These are phyloP conservation scores for Cadophora luteo-olivacea DNA, from an alignment of 2,329 filamentous ascomycete species.

Conservation along the genomic window DNA sequence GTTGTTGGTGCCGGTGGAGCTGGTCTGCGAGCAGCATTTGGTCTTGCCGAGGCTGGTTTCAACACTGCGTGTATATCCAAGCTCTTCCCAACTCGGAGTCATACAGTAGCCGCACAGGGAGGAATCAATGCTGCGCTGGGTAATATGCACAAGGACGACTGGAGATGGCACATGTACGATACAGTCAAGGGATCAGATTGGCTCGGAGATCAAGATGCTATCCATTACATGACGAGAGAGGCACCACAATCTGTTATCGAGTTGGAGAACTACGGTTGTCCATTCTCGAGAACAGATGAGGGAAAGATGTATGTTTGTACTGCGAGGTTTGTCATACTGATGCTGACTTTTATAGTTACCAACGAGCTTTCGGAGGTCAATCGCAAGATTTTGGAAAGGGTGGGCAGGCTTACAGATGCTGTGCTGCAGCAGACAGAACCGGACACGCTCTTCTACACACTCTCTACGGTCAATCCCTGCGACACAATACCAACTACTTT, in stretches of 20 bases:
- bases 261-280: conserved; percentile 96
- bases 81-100: conserved; percentile 77
- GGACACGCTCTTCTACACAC: conserved; percentile 98
- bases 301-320: conserved; percentile 77
- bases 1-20: conserved; percentile 87
- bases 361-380: conserved; percentile 97
- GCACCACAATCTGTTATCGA: conserved; percentile 91
- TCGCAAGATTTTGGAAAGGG: conserved; percentile 95
- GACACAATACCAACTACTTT: conserved; percentile 99
- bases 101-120: conserved; percentile 83
- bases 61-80: conserved; percentile 88
- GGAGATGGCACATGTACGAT: conserved; percentile 99
- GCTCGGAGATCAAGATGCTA: conserved; percentile 96
- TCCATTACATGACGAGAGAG: conserved; percentile 98
- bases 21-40: conserved; percentile 83
- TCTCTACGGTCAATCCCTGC: conserved; percentile 94
- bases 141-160: conserved; percentile 98
- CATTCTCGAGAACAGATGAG: conserved; percentile 95
- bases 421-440: conserved; percentile 93
- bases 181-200: conserved; percentile 98
- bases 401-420: conserved; percentile 93
- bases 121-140: conserved; percentile 88
- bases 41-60: conserved; percentile 86
- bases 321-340: background rate
- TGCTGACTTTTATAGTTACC: conserved; percentile 67